Percentiles rank a stretch among this genome's conserved stretches.
Conservation (phyloP, 768 basidiomycete species). For the Tylopilus rubrobrunneus region DNA sequence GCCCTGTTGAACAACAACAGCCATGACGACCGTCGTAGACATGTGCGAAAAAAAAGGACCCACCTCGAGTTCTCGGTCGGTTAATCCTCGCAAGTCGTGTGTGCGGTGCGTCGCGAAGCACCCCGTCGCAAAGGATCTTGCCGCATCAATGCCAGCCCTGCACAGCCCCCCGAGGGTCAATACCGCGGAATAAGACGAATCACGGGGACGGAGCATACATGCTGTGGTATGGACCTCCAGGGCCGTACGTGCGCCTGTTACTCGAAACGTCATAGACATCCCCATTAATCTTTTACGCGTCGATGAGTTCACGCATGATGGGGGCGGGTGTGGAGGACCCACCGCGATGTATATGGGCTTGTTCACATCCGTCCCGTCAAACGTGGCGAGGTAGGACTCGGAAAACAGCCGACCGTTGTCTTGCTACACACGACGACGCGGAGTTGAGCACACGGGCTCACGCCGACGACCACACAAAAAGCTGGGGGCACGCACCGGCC, state of each 20-base stretch:
- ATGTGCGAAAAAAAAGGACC: conserved; percentile 22
- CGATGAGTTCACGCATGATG: conserved; percentile 3
- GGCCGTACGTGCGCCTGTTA: conserved; percentile 74
- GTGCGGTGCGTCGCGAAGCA: conserved; percentile 91
- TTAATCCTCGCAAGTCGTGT: conserved; percentile 83
- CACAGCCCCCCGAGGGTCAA: conserved; percentile 25
- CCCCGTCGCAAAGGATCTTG: conserved; percentile 88
- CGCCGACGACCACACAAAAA: too few relatives aligned
- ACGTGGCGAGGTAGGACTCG: conserved; percentile 59
- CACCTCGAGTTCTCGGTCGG: conserved; percentile 66
- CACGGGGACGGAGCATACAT: conserved; percentile 41
- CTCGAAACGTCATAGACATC: conserved; percentile 91
- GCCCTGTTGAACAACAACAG: conserved; percentile 41
- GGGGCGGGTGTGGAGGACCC: conserved; percentile 24
- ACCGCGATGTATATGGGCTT: conserved; percentile 85
- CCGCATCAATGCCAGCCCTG: conserved; percentile 84
- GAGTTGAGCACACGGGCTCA: too few relatives aligned
- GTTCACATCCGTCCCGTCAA: conserved; percentile 62
- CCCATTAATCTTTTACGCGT: conserved; percentile 67
- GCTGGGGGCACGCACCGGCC: conserved; percentile 46
- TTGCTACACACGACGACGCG: conserved; percentile 30
- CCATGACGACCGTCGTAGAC: not conserved
- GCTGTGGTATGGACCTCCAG: conserved; percentile 78
- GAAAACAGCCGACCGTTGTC: conserved; percentile 69
- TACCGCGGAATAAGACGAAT: conserved; percentile 11